Percentiles rank a stretch among this genome's conserved stretches.
Evolutionary conservation across 768 basidiomycete genomes (phyloP).

Genomic region (Piloderma croceum): DNA sequence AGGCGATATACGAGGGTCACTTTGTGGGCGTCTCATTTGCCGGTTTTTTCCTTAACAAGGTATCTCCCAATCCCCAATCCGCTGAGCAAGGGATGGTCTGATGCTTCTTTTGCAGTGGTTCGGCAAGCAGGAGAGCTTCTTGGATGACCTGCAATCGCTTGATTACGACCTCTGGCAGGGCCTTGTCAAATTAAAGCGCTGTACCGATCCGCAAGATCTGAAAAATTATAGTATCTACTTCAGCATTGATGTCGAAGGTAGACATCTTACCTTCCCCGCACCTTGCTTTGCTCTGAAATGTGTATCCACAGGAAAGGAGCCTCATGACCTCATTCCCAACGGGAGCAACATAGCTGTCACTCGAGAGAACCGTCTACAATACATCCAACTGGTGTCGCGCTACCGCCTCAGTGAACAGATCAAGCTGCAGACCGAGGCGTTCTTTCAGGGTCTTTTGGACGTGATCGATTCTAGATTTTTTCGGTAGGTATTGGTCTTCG

Average conservation of each 20-base stretch:
- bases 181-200: slow-evolving; percentile 88
- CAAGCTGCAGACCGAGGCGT: slow-evolving; percentile 71
- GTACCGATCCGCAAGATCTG: slow-evolving; percentile 69
- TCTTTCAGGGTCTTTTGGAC: slow-evolving; percentile 89
- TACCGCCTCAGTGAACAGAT: slow-evolving; percentile 89
- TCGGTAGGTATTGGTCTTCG: no score
- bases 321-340: slow-evolving; percentile 72
- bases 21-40: slow-evolving; percentile 94
- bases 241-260: slow-evolving; percentile 81
- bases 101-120: slow-evolving; percentile 61
- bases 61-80: no score
- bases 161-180: slow-evolving; percentile 92
- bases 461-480: slow-evolving; percentile 92
- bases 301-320: slow-evolving; percentile 64
- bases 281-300: not conserved
- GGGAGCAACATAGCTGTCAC: slow-evolving; percentile 84
- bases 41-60: slow-evolving; percentile 89
- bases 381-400: slow-evolving; percentile 80
- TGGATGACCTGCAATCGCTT: slow-evolving; percentile 88
- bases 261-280: slow-evolving; percentile 12
- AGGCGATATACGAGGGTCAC: slow-evolving; percentile 95
- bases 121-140: slow-evolving; percentile 82
- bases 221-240: slow-evolving; percentile 91
- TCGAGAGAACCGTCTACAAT: slow-evolving; percentile 88
- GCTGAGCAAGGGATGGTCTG: no score